phyloP scores from a whole-genome alignment of 371 early-diverging fungal species.

The Mucor sp. region DNA sequence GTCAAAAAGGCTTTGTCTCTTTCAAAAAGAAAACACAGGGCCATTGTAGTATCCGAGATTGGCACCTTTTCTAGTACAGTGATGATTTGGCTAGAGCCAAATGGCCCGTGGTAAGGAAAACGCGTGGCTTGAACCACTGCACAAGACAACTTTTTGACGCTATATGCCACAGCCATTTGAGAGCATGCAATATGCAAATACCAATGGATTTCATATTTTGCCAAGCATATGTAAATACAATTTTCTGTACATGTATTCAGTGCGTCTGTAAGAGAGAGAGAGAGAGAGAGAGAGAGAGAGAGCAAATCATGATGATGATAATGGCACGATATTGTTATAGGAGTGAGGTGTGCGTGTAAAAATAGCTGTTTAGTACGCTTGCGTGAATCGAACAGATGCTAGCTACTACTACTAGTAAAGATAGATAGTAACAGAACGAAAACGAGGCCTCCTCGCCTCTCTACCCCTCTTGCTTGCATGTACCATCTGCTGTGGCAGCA shows the following conservation, averaged over 20 bases:
- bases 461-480: neutral
- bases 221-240: neutral
- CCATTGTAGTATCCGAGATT: neutral
- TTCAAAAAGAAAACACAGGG: neutral
- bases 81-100: neutral
- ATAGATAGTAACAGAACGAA: neutral
- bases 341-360: neutral
- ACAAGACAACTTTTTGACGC: neutral
- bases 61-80: neutral
- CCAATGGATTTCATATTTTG: neutral
- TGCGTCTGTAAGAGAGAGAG: neutral
- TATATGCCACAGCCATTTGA: neutral
- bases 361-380: no score
- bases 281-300: neutral
- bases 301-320: neutral
- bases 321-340: neutral
- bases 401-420: neutral
- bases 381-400: neutral
- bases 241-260: neutral
- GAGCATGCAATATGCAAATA: neutral
- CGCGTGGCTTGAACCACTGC: neutral
- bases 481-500: neutral
- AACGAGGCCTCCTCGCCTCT: neutral
- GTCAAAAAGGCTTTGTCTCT: neutral
- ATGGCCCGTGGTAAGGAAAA: neutral